phyloP scores from a whole-genome alignment of 139 green algal genomes.

The Coelastrella sp. region DNA sequence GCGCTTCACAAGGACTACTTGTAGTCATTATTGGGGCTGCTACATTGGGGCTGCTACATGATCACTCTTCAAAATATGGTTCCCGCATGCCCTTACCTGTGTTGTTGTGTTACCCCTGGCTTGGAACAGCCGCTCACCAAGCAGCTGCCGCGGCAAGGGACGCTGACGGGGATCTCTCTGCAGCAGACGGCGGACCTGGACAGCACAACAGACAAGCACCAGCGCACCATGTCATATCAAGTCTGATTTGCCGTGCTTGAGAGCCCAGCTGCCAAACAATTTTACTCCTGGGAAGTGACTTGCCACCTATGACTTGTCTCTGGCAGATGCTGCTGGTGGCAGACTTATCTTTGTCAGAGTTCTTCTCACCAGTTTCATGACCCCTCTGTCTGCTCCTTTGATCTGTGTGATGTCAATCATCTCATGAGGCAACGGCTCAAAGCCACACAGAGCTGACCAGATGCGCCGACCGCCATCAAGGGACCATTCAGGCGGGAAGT shows the following conservation, averaged over 20 bases:
- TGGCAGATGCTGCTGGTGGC: not conserved
- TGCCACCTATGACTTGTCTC: not conserved
- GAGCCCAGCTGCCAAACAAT: too few species aligned
- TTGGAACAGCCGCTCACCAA: conserved; percentile 14
- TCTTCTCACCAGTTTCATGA: conserved; percentile 18
- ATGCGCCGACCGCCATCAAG: not conserved
- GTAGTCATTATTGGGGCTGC: too few species aligned
- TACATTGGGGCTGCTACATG: not conserved
- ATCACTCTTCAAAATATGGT: not conserved
- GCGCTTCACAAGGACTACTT: too few species aligned
- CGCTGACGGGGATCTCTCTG: not conserved
- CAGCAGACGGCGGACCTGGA: not conserved
- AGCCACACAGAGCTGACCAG: conserved; percentile 19
- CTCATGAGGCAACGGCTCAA: conserved; percentile 22
- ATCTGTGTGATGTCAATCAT: not conserved
- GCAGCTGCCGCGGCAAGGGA: conserved; percentile 1
- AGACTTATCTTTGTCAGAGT: not conserved
- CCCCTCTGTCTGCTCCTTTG: not conserved
- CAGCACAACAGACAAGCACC: too few species aligned
- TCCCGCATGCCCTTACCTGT: not conserved
- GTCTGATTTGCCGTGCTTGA: not conserved
- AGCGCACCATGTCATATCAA: not conserved
- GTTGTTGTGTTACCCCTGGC: conserved; percentile 12
- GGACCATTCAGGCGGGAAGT: conserved; percentile 24
- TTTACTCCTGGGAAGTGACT: not conserved